Conservation (phyloP, 2,329 filamentous ascomycete species). For the Pestalotiopsis sp. region DNA sequence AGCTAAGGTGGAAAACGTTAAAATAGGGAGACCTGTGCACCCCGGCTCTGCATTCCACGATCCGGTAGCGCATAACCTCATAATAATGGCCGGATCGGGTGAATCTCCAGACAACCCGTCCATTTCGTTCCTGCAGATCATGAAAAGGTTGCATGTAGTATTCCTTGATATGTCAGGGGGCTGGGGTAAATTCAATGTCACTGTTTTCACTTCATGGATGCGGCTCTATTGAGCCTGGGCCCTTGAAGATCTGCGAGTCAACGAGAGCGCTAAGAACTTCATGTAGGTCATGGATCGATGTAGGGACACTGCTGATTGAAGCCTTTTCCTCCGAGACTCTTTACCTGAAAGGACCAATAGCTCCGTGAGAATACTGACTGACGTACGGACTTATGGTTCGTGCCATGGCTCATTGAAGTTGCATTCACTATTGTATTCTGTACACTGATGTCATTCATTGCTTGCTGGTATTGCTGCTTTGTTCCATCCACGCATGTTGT, state of each 20-base stretch:
- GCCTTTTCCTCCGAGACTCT: background rate
- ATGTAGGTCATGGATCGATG: conserved; percentile 4
- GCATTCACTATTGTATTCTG: background rate
- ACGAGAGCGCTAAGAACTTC: conserved; percentile 4
- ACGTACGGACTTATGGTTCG: too few species aligned
- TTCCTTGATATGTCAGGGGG: background rate
- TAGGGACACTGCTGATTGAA: background rate
- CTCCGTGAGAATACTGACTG: background rate
- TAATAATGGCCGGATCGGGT: background rate
- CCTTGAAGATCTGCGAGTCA: background rate
- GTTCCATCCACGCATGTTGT: background rate
- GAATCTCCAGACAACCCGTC: background rate
- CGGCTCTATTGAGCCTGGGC: background rate
- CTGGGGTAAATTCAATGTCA: background rate
- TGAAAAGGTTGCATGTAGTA: background rate
- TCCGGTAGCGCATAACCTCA: background rate
- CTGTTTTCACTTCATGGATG: background rate
- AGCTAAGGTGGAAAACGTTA: background rate
- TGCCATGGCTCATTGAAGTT: too few species aligned
- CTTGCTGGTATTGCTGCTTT: background rate
- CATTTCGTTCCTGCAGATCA: background rate
- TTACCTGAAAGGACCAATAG: background rate
- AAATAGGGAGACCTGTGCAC: background rate
- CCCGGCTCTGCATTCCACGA: background rate
- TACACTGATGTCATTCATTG: background rate